Evolutionary conservation across 495 filamentous ascomycete species (phyloP).

Genomic region (Neurospora sp.): DNA sequence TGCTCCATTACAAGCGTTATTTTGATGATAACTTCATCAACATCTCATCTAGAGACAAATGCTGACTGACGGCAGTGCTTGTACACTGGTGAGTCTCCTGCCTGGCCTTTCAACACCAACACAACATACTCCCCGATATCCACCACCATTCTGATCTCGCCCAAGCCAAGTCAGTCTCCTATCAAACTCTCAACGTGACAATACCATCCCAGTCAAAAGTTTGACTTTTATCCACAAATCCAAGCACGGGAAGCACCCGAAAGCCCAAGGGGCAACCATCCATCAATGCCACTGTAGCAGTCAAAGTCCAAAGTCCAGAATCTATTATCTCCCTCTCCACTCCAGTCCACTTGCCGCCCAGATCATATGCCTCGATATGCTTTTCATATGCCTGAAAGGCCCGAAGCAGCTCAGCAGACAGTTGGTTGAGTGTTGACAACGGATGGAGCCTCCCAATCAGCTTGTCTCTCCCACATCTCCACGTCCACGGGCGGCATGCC

Average conservation of each 20-base stretch:
- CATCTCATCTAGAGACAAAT: neutral
- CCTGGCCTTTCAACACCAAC: neutral
- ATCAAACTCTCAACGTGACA: neutral
- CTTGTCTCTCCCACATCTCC: neutral
- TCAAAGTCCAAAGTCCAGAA: neutral
- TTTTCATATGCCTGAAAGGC: constrained; percentile 12
- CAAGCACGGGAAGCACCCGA: neutral
- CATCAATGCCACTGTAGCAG: neutral
- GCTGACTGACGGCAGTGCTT: neutral
- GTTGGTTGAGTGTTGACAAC: neutral
- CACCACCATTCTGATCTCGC: neutral
- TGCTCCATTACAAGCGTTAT: neutral
- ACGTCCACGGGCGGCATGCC: neutral
- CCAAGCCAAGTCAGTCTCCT: neutral
- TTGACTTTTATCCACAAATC: neutral
- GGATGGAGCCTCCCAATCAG: neutral
- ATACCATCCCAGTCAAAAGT: neutral
- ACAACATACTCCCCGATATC: neutral
- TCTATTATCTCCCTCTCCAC: neutral
- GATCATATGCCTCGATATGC: neutral
- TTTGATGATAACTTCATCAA: neutral
- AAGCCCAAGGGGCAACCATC: neutral
- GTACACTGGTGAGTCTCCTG: neutral
- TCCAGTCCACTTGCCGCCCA: constrained; percentile 4
- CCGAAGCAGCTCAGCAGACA: constrained; percentile 7